Conservation (phyloP, 106 monocot species). For the Apostasia ramifera region DNA sequence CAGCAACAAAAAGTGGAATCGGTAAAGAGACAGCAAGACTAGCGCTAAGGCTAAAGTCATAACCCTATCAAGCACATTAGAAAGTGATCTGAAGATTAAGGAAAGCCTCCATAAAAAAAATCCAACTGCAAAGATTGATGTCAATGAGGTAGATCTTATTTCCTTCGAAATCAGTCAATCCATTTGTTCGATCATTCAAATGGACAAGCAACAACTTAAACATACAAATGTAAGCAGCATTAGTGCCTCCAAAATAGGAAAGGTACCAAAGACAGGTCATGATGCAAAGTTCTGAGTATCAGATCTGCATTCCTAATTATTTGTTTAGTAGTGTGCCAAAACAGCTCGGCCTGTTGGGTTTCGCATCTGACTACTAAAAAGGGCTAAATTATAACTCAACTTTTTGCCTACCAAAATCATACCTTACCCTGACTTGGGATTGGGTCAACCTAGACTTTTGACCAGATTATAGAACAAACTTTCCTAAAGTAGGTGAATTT, state of each 20-base stretch:
- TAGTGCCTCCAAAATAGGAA: background rate
- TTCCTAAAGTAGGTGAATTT: too few species aligned
- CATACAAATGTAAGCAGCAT: slow-evolving; percentile 65
- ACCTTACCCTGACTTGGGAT: too few species aligned
- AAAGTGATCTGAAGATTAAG: slow-evolving; percentile 53
- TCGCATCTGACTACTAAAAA: too few species aligned
- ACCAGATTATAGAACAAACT: too few species aligned
- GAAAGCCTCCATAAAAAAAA: slow-evolving; percentile 57
- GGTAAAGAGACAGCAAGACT: slow-evolving; percentile 87
- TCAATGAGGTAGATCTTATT: slow-evolving; percentile 82
- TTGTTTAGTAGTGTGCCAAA: too few species aligned
- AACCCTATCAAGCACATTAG: slow-evolving; percentile 48
- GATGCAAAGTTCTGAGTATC: background rate
- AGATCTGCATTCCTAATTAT: too few species aligned
- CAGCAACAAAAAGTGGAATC: slow-evolving; percentile 79
- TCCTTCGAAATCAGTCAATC: slow-evolving; percentile 60
- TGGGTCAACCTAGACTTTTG: too few species aligned
- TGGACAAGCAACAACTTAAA: slow-evolving; percentile 54
- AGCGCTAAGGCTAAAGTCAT: slow-evolving; percentile 71
- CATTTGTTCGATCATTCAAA: slow-evolving; percentile 57
- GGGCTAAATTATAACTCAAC: too few species aligned
- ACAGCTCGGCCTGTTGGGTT: too few species aligned
- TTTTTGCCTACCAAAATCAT: too few species aligned
- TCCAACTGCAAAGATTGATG: slow-evolving; percentile 50
- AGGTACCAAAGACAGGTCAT: background rate